phyloP scores from a whole-genome alignment of 2,329 filamentous ascomycete genomes.

The Stachybotrys echinatus region DNA sequence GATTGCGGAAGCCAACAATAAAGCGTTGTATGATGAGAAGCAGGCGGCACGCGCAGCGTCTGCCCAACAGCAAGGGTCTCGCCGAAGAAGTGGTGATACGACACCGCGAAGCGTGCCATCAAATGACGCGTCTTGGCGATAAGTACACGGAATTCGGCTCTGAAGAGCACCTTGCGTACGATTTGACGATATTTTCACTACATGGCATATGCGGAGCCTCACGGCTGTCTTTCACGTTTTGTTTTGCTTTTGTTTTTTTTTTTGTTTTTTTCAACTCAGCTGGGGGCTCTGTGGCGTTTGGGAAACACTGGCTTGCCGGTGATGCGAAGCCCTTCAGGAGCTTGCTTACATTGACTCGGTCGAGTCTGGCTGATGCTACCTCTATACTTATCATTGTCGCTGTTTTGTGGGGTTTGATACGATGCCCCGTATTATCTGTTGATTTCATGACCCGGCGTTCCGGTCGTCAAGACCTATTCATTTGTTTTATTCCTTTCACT shows the following conservation, averaged over 20 bases:
- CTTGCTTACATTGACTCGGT: too few species aligned
- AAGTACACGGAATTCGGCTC: conserved; percentile 1
- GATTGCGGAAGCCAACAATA: conserved; percentile 52
- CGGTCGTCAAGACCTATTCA: neutral
- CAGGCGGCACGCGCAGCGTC: conserved; percentile 12
- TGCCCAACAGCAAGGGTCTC: conserved; percentile 21
- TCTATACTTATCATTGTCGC: too few species aligned
- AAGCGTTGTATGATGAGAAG: conserved; percentile 39
- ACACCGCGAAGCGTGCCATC: conserved; percentile 50
- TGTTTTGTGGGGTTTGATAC: neutral
- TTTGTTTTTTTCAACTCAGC: neutral
- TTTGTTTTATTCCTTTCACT: neutral
- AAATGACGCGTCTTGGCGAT: conserved; percentile 30
- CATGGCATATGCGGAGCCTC: conserved; percentile 1
- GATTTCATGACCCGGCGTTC: neutral
- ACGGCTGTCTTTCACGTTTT: neutral
- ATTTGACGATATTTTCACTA: conserved; percentile 7
- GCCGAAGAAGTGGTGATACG: conserved; percentile 50
- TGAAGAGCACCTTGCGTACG: conserved; percentile 7
- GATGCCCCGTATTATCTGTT: neutral
- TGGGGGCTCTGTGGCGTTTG: neutral
- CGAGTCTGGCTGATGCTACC: too few species aligned
- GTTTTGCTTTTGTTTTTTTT: neutral
- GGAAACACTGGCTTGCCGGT: neutral
- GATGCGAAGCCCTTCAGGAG: too few species aligned